Evolutionary conservation across 495 filamentous ascomycete genomes (phyloP).

Genomic region (Penicillium roqueforti): DNA sequence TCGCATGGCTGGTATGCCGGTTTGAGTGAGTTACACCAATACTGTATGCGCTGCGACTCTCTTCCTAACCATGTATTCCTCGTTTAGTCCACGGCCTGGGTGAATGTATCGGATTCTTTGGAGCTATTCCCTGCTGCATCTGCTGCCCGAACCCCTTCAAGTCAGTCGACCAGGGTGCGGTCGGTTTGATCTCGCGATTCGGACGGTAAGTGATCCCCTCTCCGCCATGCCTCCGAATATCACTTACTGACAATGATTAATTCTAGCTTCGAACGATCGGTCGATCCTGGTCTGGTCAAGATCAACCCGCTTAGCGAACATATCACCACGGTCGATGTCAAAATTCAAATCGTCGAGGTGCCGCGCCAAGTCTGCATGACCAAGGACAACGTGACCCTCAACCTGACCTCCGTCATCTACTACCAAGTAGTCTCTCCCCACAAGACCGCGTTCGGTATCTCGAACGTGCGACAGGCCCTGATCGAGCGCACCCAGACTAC

Average conservation of each 20-base stretch:
- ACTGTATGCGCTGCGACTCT: not conserved
- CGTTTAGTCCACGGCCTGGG: conserved; percentile 71
- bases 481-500: conserved; percentile 98
- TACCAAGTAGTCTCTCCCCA: conserved; percentile 95
- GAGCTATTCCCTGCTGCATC: conserved; percentile 90
- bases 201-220: conserved; percentile 53
- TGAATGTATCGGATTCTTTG: conserved; percentile 68
- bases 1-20: conserved; percentile 85
- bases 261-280: conserved; percentile 77
- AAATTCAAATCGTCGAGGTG: conserved; percentile 98
- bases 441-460: conserved; percentile 95
- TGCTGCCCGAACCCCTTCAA: conserved; percentile 96
- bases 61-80: conserved; percentile 2
- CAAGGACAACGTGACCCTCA: conserved; percentile 94
- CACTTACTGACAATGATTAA: conserved; percentile 2
- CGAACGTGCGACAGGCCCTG: conserved; percentile 89
- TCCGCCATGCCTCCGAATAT: not conserved
- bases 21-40: conserved; percentile 61
- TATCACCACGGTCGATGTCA: conserved; percentile 91
- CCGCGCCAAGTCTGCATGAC: conserved; percentile 98
- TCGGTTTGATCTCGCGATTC: conserved; percentile 92
- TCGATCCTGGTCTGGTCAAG: conserved; percentile 96
- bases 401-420: conserved; percentile 96
- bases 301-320: conserved; percentile 94
- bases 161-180: conserved; percentile 85